Evolutionary conservation across 257 asterid species (phyloP).

Genomic region (Primulina tabacum): DNA sequence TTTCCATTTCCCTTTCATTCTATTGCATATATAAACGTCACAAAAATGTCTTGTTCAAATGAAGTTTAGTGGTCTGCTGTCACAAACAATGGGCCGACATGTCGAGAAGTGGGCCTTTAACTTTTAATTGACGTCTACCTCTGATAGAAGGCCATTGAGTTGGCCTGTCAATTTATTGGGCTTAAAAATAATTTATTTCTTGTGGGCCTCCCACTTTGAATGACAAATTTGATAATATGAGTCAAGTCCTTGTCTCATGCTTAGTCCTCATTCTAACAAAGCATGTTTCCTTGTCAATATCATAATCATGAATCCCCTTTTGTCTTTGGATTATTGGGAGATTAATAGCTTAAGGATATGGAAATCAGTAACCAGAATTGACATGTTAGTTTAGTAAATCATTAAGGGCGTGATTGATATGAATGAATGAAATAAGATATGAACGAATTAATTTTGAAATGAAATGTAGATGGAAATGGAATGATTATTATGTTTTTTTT

Average conservation of each 20-base stretch:
- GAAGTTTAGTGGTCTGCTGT: constrained; percentile 18
- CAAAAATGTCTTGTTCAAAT: constrained; percentile 4
- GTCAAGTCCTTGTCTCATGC: constrained; percentile 33
- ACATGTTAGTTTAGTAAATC: too few relatives aligned
- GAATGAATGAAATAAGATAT: too few relatives aligned
- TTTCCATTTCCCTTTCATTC: neutral
- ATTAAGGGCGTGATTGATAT: too few relatives aligned
- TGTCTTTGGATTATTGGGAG: neutral
- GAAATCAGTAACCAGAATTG: neutral
- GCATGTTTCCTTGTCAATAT: constrained; percentile 27
- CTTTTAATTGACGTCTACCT: constrained; percentile 24
- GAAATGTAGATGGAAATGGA: too few relatives aligned
- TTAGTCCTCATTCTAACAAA: constrained; percentile 29
- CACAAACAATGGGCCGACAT: constrained; percentile 35
- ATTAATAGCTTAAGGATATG: too few relatives aligned
- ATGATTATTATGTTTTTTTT: too few relatives aligned
- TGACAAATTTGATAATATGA: constrained; percentile 17
- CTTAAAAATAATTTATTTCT: constrained; percentile 9
- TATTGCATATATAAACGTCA: neutral
- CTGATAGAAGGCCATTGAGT: constrained; percentile 20
- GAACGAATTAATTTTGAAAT: too few relatives aligned
- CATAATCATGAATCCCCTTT: neutral
- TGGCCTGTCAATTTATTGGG: constrained; percentile 28
- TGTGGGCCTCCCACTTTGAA: constrained; percentile 29
- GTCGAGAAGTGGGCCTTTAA: constrained; percentile 32